Evolutionary conservation across 202 grass and related monocot species (phyloP).

Genomic region (Schoenoplectus tabernaemontani): DNA sequence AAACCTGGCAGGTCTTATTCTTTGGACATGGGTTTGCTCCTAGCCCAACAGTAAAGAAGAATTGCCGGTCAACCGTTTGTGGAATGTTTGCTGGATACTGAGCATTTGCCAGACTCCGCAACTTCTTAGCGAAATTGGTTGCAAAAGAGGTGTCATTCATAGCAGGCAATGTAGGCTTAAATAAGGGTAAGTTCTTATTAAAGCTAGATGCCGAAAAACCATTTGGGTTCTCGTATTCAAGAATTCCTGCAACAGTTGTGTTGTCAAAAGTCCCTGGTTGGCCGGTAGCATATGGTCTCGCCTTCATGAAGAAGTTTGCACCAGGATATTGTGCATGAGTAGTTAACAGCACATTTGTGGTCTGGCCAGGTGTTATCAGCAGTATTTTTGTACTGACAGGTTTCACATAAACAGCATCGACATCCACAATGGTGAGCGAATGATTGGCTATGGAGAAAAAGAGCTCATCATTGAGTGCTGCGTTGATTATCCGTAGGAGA

Average conservation of each 20-base stretch:
- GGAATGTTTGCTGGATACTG: slow-evolving; percentile 54
- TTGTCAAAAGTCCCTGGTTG: slow-evolving; percentile 65
- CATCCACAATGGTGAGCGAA: slow-evolving; percentile 66
- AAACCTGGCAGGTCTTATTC: slow-evolving; percentile 57
- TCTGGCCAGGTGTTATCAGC: slow-evolving; percentile 59
- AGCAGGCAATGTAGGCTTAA: slow-evolving; percentile 35
- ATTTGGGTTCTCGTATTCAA: slow-evolving; percentile 49
- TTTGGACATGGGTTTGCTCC: slow-evolving; percentile 49
- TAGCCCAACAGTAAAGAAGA: slow-evolving; percentile 81
- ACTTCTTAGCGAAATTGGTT: slow-evolving; percentile 39
- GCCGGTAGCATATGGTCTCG: slow-evolving; percentile 44
- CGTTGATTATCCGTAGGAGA: slow-evolving; percentile 78
- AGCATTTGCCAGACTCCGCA: slow-evolving; percentile 53
- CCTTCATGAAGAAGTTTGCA: slow-evolving; percentile 54
- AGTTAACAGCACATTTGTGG: slow-evolving; percentile 61
- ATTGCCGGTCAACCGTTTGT: slow-evolving; percentile 24
- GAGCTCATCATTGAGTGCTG: slow-evolving; percentile 84
- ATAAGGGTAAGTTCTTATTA: slow-evolving; percentile 27
- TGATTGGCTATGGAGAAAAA: slow-evolving; percentile 78
- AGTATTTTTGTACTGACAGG: slow-evolving; percentile 48
- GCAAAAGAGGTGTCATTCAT: slow-evolving; percentile 53
- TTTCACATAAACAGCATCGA: slow-evolving; percentile 78
- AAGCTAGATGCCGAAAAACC: not conserved
- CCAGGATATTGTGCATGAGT: slow-evolving; percentile 16
- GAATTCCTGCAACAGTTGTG: slow-evolving; percentile 63